Evolutionary conservation across 2,329 filamentous ascomycete genomes (phyloP), one percentile per base, ranked within the genome.

Genomic region (Pestalotiopsis sp.): DNA sequence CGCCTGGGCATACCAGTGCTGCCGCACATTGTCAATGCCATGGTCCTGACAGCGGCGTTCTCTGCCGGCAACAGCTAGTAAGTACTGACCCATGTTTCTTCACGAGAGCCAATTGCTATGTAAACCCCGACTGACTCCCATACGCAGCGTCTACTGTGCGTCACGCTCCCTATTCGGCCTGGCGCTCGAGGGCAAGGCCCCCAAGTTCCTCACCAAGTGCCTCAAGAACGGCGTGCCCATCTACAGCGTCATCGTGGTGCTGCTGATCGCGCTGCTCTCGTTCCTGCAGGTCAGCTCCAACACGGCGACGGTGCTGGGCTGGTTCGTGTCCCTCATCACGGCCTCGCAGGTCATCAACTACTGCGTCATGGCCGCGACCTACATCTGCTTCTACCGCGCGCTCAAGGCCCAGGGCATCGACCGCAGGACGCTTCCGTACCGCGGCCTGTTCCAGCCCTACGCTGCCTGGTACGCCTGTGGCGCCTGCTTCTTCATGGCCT

Each of bases 271-370:
- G 1, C 83, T 94, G 6, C 81, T 97, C 12, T 88, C 90, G 2
- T 96, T 94, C 79, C 81, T 95, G 62, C 91, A 94, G 78, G 85
- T 95, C 20, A 91, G 88, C 7, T 86, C 88, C 70, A 84, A 85
- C 68, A 86, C 90, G 0, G 86, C 91, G 3, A 88, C 90, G 36
- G 93, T 94, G 1, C 82, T 95, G 70, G 85, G 85, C 60, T 94
- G 92, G 92, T 89, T 94, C 72, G 87, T 93, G 55, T 91, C 87
- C 69, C 76, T 87, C 1, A 81, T 93, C 20, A 94, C 92, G 12
- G 91, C 92, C 0, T 92, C 91, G 1, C 91, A 93, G 74, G 85
- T 94, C 14, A 90, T 94, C 80, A 92, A 92, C 76, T 94, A 91
- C 80, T 85, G 85, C 55, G 88, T 90, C 72, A 90, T 93, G 76